A percentile compares a stretch with the other conserved stretches of the same genome.
Evolutionary conservation across 192 early-diverging fungal species (phyloP).

Genomic region (Coemansia furcata): DNA sequence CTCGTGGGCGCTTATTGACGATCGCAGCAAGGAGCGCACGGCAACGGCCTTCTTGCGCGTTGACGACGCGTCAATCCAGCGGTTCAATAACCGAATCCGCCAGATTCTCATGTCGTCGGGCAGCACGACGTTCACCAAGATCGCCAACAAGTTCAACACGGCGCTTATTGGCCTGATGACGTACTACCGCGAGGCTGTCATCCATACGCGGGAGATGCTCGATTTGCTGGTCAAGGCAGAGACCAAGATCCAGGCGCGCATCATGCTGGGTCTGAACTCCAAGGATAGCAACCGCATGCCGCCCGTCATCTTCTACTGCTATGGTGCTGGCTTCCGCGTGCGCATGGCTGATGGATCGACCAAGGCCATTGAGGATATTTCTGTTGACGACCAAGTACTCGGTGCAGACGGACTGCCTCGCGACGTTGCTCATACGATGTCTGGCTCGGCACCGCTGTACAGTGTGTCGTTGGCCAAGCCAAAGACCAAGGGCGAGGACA

Average conservation of each 20-base stretch:
- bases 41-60: slow-evolving; percentile 97
- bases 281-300: slow-evolving; percentile 99
- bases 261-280: slow-evolving; percentile 99
- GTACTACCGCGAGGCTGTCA: slow-evolving; percentile 96
- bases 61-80: slow-evolving; percentile 87
- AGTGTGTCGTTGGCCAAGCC: slow-evolving; percentile 27
- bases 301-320: slow-evolving; percentile 82
- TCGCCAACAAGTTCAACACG: slow-evolving; percentile 96
- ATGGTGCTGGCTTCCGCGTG: slow-evolving; percentile 44
- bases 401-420: slow-evolving; percentile 41
- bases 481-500: not conserved
- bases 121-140: slow-evolving; percentile 96
- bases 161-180: slow-evolving; percentile 94
- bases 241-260: slow-evolving; percentile 98
- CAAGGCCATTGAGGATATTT: slow-evolving; percentile 27
- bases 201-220: slow-evolving; percentile 94
- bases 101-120: slow-evolving; percentile 98
- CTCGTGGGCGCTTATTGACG: slow-evolving; percentile 96
- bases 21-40: slow-evolving; percentile 96
- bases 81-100: slow-evolving; percentile 93
- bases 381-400: slow-evolving; percentile 37
- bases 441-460: slow-evolving; percentile 36
- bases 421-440: slow-evolving; percentile 33
- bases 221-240: slow-evolving; percentile 97
- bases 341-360: slow-evolving; percentile 52